These are phyloP conservation scores for Globisporangium middletonii DNA, from an alignment of 352 stramenopile species.

Conservation along the genomic window DNA sequence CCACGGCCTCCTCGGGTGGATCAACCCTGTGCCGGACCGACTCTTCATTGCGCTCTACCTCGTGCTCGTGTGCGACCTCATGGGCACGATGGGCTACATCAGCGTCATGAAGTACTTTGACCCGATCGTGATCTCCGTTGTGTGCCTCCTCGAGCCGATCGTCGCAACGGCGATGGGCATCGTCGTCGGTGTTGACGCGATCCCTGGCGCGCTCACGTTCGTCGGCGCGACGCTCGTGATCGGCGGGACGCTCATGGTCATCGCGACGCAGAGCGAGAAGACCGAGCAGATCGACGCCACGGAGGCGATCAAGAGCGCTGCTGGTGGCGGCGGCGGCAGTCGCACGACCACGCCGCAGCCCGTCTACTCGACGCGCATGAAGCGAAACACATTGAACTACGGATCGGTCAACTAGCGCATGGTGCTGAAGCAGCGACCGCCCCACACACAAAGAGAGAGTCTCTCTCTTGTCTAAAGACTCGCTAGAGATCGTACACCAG, in stretches of 20 bases:
- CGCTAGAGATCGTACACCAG: too few species aligned
- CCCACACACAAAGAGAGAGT: conserved; percentile 1
- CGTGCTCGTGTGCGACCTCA: conserved; percentile 79
- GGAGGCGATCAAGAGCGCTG: conserved; percentile 32
- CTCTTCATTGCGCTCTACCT: conserved; percentile 78
- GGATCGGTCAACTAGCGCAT: conserved; percentile 18
- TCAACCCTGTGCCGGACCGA: conserved; percentile 37
- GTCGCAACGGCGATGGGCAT: conserved; percentile 73
- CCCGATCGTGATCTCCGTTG: conserved; percentile 83
- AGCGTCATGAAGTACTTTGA: conserved; percentile 91
- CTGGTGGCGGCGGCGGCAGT: too few species aligned
- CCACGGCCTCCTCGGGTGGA: conserved; percentile 84
- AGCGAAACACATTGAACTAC: conserved; percentile 41
- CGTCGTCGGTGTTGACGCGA: conserved; percentile 55
- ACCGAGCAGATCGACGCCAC: conserved; percentile 50
- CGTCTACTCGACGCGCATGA: conserved; percentile 56
- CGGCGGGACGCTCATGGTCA: conserved; percentile 59
- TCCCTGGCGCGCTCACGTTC: conserved; percentile 73
- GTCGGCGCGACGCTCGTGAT: conserved; percentile 59
- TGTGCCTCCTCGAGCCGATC: conserved; percentile 87
- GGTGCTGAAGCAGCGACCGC: not conserved
- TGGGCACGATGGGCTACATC: conserved; percentile 85
- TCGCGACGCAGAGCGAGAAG: conserved; percentile 52
- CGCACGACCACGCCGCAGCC: conserved; percentile 35
- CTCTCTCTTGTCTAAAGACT: too few species aligned